Base-by-base conservation (phyloP, 2,329 filamentous ascomycete genomes). In the Ceratocystis alfenasii region DNA sequence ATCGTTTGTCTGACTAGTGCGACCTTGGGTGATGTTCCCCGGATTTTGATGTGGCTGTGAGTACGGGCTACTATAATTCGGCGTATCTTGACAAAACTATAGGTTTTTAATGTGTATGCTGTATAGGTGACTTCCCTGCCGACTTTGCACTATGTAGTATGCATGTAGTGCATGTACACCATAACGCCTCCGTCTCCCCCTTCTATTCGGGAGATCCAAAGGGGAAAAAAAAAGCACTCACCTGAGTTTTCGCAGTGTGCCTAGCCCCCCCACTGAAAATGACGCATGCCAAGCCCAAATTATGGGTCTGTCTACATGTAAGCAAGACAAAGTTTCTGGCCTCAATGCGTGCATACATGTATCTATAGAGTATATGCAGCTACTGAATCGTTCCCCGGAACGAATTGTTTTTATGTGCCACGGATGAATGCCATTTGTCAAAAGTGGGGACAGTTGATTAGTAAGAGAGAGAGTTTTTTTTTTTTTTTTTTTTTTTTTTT, bases 221-320 rank as follows among this genome's bases (percentile, higher is more conserved):
- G 33, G 8, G 33, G 6, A 8, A 57, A 57, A 57, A 33, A 33
- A 57, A 57, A 30, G n/a, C 28, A 57, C 53, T 57, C 53, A 57
- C 53, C 25, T 33, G 53, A 33, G 48, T 57, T 57, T 33, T 57
- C 53, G 28, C 30, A 17, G 15, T 25, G 7, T 57, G 15, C 15
- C 28, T 57, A 15, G 53, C 25, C 7, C 33, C 53, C 53, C 22
- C 22, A 57, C 25, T 33, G 2, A 57, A 57, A 57, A 57, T 57
- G 53, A 57, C 53, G 53, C 53, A 57, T 33, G 53, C 53, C 53
- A 57, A 57, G 53, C 6, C 50, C 50, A 3, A 7, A 17, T 57
- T 17, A 57, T 22, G n/a, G 46, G 12, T 28, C 25, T 25, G 53
- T 33, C 53, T 5, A 17, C 12, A 17, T 33, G 6, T 25, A 17